A percentile compares a stretch with the other conserved stretches of the same genome.
These are phyloP conservation scores for Pyrenula massariospora DNA, from an alignment of 495 filamentous ascomycete species.

Conservation along the genomic window DNA sequence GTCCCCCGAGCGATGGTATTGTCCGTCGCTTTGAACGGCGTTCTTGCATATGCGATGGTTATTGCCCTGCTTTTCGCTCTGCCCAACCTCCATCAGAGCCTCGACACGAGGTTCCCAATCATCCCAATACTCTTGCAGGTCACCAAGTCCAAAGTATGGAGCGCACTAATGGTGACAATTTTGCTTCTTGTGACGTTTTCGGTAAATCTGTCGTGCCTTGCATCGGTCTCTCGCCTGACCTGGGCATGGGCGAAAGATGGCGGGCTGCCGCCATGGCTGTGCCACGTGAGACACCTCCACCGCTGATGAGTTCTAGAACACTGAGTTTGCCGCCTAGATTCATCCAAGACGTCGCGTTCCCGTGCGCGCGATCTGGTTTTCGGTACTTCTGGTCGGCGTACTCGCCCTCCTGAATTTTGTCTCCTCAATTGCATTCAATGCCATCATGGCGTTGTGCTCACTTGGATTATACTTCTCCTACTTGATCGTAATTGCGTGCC, in stretches of 20 bases:
- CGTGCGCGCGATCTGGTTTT: constrained; percentile 32
- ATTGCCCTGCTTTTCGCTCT: constrained; percentile 28
- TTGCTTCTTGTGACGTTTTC: constrained; percentile 29
- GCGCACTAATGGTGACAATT: constrained; percentile 30
- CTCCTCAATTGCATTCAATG: constrained; percentile 38
- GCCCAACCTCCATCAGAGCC: constrained; percentile 16
- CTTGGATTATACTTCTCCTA: constrained; percentile 28
- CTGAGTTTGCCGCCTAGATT: too few relatives aligned
- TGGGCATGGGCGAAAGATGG: constrained; percentile 30
- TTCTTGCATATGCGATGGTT: constrained; percentile 23
- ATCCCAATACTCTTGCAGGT: constrained; percentile 31
- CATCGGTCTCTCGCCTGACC: constrained; percentile 22
- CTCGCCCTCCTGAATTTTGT: constrained; percentile 46
- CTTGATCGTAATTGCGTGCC: constrained; percentile 25
- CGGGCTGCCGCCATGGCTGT: constrained; percentile 25
- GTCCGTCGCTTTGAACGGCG: constrained; percentile 18
- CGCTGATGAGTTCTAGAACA: too few relatives aligned
- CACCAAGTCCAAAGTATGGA: constrained; percentile 24
- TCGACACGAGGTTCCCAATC: constrained; percentile 24
- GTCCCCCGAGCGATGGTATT: constrained; percentile 26
- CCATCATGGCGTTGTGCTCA: constrained; percentile 32
- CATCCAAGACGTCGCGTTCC: constrained; percentile 26
- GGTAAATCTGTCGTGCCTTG: constrained; percentile 17
- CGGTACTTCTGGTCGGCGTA: constrained; percentile 31
- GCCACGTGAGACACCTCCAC: constrained; percentile 13